These are phyloP conservation scores for Spiromastix sp. DNA, from an alignment of 2,329 filamentous ascomycete genomes.

Conservation along the genomic window DNA sequence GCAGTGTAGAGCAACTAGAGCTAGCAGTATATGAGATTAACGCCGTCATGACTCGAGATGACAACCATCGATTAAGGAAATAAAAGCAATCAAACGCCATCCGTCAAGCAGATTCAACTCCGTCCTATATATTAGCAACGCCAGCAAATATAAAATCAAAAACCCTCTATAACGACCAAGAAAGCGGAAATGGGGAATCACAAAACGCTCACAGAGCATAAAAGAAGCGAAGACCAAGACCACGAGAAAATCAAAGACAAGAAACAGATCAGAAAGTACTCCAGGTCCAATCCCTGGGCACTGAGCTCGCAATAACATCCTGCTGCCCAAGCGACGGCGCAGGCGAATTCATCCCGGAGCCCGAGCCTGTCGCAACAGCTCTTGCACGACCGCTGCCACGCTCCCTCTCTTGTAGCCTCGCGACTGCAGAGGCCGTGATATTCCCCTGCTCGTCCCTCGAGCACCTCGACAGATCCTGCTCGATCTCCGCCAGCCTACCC, in stretches of 20 bases:
- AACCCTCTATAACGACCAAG: no score
- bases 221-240: neutral
- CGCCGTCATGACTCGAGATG: no score
- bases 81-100: no score
- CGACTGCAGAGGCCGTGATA: slow-evolving; percentile 11
- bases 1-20: no score
- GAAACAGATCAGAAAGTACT: slow-evolving; percentile 45
- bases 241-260: slow-evolving; percentile 2
- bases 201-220: neutral
- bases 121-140: no score
- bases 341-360: slow-evolving; percentile 3
- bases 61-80: no score
- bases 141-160: no score
- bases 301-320: slow-evolving; percentile 40
- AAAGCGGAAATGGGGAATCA: neutral
- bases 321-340: slow-evolving; percentile 17
- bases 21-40: no score
- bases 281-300: slow-evolving; percentile 52
- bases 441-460: slow-evolving; percentile 12
- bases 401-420: no score
- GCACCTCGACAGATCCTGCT: slow-evolving; percentile 26
- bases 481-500: slow-evolving; percentile 43
- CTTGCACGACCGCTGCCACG: no score
- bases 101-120: no score
- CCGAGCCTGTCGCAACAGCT: no score